Conservation (phyloP, 768 basidiomycete genomes). For the Calvatia gigantea region DNA sequence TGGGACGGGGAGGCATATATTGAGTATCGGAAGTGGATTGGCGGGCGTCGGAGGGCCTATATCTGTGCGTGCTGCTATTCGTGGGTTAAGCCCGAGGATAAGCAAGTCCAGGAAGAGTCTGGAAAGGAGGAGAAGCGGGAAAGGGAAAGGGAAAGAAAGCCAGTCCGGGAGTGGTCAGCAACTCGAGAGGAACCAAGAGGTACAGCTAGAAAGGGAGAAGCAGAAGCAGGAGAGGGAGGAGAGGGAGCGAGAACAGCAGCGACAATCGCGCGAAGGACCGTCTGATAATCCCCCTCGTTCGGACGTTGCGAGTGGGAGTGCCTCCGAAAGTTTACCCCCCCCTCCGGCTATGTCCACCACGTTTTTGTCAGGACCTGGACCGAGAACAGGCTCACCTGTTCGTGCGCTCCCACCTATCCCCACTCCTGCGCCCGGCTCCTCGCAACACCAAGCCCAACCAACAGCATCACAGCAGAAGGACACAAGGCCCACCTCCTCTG, state of each 20-base stretch:
- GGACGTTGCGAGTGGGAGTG: neutral
- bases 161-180: neutral
- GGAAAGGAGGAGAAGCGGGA: neutral
- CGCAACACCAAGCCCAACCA: neutral
- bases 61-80: slow-evolving; percentile 7
- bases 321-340: neutral
- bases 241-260: neutral
- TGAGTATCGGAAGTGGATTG: slow-evolving; percentile 1
- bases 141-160: neutral
- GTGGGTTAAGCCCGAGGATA: slow-evolving; percentile 8
- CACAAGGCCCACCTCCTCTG: neutral
- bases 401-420: slow-evolving; percentile 12
- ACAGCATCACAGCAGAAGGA: neutral
- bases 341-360: too few species aligned
- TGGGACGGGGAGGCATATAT: slow-evolving; percentile 4
- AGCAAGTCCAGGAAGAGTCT: neutral
- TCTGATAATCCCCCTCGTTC: too few species aligned
- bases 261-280: neutral
- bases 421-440: neutral
- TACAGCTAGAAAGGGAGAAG: neutral
- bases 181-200: neutral
- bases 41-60: slow-evolving; percentile 3
- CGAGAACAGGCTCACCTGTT: neutral
- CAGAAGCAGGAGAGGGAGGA: neutral
- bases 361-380: neutral